Conservation (phyloP, 805 yeast genomes). For the Teunomyces pallodes region DNA sequence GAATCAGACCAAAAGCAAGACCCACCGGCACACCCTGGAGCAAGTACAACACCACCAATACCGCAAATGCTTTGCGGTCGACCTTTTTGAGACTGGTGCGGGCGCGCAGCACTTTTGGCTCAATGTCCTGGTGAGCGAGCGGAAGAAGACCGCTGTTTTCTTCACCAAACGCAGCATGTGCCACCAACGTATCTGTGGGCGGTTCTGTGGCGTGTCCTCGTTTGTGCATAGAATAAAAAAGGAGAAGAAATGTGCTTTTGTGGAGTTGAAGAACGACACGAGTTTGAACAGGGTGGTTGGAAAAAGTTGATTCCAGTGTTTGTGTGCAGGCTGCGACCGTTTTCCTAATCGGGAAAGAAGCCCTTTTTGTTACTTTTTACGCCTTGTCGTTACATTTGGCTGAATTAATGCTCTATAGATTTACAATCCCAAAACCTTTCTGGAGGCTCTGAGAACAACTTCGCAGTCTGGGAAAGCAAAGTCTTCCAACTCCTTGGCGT, state of each 20-base stretch:
- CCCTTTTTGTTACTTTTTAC: neutral
- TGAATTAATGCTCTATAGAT: neutral
- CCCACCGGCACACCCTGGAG: slow-evolving; percentile 98
- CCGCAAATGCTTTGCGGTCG: slow-evolving; percentile 73
- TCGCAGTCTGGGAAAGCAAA: slow-evolving; percentile 98
- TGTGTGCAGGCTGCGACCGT: neutral
- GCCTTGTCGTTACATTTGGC: neutral
- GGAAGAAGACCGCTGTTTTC: slow-evolving; percentile 40
- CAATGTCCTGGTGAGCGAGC: slow-evolving; percentile 16
- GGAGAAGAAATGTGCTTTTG: neutral
- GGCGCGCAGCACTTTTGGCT: neutral
- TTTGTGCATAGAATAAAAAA: slow-evolving; percentile 16
- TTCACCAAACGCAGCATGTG: slow-evolving; percentile 25
- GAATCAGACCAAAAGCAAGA: slow-evolving; percentile 89
- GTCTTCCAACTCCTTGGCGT: slow-evolving; percentile 93
- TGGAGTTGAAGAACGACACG: neutral
- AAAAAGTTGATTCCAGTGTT: neutral
- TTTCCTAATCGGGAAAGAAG: neutral
- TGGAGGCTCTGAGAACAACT: slow-evolving; percentile 81
- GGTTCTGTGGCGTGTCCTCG: slow-evolving; percentile 16
- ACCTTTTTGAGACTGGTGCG: slow-evolving; percentile 6
- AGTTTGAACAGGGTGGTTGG: neutral
- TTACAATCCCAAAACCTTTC: slow-evolving; percentile 72
- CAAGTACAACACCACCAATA: slow-evolving; percentile 72
- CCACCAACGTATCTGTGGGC: slow-evolving; percentile 11